Evolutionary conservation across 2,329 filamentous ascomycete species (phyloP).

Genomic region (Metarhizium guizhouense): DNA sequence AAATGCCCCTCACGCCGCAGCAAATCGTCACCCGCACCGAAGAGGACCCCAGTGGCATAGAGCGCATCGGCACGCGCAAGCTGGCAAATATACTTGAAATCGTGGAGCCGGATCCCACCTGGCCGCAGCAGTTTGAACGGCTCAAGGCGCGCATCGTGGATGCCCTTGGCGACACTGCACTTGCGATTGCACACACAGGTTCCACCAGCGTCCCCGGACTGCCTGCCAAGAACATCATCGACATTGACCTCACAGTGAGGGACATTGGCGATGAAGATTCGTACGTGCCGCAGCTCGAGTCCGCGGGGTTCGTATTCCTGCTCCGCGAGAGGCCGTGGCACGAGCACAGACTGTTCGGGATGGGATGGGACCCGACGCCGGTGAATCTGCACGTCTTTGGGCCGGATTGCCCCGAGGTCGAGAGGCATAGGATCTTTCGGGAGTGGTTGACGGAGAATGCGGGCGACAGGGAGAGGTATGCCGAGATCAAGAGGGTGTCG

Average conservation of each 20-base stretch:
- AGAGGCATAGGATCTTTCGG: constrained; percentile 32
- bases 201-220: constrained; percentile 42
- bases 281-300: constrained; percentile 34
- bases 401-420: constrained; percentile 29
- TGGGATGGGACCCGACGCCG: constrained; percentile 19
- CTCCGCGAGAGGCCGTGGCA: constrained; percentile 37
- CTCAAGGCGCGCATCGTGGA: not conserved
- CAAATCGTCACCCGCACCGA: constrained; percentile 1
- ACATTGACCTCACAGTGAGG: constrained; percentile 39
- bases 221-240: constrained; percentile 42
- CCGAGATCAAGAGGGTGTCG: constrained; percentile 26
- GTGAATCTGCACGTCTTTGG: constrained; percentile 42
- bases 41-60: not conserved
- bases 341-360: constrained; percentile 37
- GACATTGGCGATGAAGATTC: constrained; percentile 29
- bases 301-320: constrained; percentile 35
- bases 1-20: not conserved
- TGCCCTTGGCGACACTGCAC: constrained; percentile 12
- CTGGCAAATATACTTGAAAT: not conserved
- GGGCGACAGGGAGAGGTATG: constrained; percentile 32
- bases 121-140: constrained; percentile 1
- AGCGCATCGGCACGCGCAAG: not conserved
- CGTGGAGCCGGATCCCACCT: constrained; percentile 1
- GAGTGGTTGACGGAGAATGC: constrained; percentile 28
- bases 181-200: constrained; percentile 36